These are phyloP conservation scores for Ananas comosus DNA, from an alignment of 176 grass and related monocot species.

Conservation along the genomic window DNA sequence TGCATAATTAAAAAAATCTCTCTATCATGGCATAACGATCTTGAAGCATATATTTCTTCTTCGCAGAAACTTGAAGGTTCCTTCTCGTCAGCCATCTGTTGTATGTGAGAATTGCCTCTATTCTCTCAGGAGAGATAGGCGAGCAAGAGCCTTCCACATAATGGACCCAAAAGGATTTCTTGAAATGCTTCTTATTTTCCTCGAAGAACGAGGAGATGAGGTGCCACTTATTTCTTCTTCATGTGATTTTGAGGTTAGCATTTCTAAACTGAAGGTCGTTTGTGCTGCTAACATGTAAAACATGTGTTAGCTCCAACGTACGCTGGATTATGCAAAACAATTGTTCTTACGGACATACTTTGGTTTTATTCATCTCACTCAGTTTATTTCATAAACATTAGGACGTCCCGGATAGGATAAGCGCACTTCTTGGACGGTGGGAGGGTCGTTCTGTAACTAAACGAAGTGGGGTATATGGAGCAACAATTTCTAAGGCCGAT, in stretches of 20 bases:
- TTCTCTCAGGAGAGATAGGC: constrained; percentile 60
- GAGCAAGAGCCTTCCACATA: constrained; percentile 88
- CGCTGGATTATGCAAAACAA: too few species aligned
- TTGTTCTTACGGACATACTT: neutral
- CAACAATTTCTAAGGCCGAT: constrained; percentile 56
- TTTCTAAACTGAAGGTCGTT: neutral
- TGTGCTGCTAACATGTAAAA: too few species aligned
- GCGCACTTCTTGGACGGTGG: constrained; percentile 65
- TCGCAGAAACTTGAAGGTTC: constrained; percentile 85
- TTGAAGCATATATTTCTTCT: constrained; percentile 16
- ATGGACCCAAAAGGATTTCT: constrained; percentile 83
- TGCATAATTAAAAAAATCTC: too few species aligned
- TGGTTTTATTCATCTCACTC: neutral
- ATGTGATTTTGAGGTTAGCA: constrained; percentile 27
- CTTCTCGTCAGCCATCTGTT: constrained; percentile 65
- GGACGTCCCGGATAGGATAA: constrained; percentile 29
- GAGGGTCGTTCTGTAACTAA: constrained; percentile 81
- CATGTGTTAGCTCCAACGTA: too few species aligned
- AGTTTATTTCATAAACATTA: neutral
- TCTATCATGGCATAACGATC: neutral
- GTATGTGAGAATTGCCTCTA: constrained; percentile 95
- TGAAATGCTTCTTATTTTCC: constrained; percentile 75
- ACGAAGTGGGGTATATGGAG: constrained; percentile 82
- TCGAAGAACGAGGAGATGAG: constrained; percentile 49
- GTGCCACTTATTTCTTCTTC: constrained; percentile 22